phyloP scores from a whole-genome alignment of 768 basidiomycete genomes.

The Mycena capillaripes region DNA sequence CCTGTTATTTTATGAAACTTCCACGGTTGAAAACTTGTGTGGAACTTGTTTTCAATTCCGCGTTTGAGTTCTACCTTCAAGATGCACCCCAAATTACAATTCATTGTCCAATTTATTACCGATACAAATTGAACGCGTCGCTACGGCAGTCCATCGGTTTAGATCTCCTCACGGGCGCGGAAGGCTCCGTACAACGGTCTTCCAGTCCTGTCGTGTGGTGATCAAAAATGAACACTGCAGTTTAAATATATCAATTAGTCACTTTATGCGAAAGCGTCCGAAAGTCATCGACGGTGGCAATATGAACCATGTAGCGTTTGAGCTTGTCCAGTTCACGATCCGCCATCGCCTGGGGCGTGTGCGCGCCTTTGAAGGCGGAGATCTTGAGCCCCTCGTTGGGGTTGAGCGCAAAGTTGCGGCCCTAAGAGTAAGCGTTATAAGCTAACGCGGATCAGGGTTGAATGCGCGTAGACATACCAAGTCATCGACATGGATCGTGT shows the following conservation, averaged over 20 bases:
- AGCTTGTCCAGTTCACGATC: slow-evolving; percentile 81
- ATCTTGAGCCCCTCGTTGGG: slow-evolving; percentile 89
- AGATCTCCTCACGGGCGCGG: slow-evolving; percentile 32
- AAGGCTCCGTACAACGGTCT: slow-evolving; percentile 59
- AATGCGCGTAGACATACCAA: slow-evolving; percentile 58
- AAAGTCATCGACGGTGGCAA: slow-evolving; percentile 74
- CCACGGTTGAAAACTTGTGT: too few relatives aligned
- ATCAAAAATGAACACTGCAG: not conserved
- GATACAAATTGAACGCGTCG: not conserved
- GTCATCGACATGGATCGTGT: slow-evolving; percentile 93
- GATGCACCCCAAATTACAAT: too few relatives aligned
- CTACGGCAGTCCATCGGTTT: not conserved
- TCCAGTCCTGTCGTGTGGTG: slow-evolving; percentile 64
- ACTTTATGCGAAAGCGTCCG: slow-evolving; percentile 78
- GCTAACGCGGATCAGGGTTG: not conserved
- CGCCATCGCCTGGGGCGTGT: slow-evolving; percentile 71
- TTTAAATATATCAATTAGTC: slow-evolving; percentile 33
- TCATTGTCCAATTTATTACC: not conserved
- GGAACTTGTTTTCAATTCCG: too few relatives aligned
- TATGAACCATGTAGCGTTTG: slow-evolving; percentile 74
- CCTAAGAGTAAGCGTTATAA: slow-evolving; percentile 51
- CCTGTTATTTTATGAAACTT: too few relatives aligned
- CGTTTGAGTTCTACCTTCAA: too few relatives aligned
- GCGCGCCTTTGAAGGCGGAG: slow-evolving; percentile 83
- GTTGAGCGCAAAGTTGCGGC: slow-evolving; percentile 91